Evolutionary conservation across 306 rosid species (phyloP), one percentile per base, ranked within the genome.

Genomic region (Trifolium fragiferum): DNA sequence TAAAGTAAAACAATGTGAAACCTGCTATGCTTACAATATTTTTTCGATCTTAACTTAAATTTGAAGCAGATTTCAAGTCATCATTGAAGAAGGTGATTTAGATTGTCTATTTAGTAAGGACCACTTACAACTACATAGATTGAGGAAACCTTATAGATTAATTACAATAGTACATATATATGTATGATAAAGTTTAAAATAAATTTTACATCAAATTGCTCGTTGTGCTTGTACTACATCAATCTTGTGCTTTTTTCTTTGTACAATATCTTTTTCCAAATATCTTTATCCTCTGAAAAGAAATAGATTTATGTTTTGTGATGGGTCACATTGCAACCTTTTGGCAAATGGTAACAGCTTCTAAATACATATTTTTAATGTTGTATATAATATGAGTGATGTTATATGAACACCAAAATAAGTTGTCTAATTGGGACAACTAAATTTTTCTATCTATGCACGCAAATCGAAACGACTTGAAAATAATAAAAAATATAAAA

Each of bases 51-150:
- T 21, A 71, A 71, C 71, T 66, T 67, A 72, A 66, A 60, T 60
- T 41, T 50, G 73, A 82, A 73, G 68, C 57, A 67, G 73, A 67
- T 72, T 77, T 76, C 12, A 50, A 68, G 67, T 73, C 55, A 73
- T 82, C 47, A 73, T 82, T 73, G 59, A 59, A 67, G 72, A 55
- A 72, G 14, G 75, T 66, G 71, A 64, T 81, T 60, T 51, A 13
- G 46, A 75, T 67, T 38, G 77, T 68, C 57, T 75, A 41, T 68
- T 43, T 57, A 41, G 60, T 44, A 49, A 76, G 84, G 90, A 88
- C 90, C 84, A 84, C 82, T 61, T 69, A 73, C 75, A 74, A 54
- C 75, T 20, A 64, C 0, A 6, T 70, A 70, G 75, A 83, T 61
- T 41, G 37, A 25, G 63, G 68, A 19, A 73, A 61, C 35, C 27